Evolutionary conservation across 2,329 filamentous ascomycete genomes (phyloP), one percentile per base, ranked within the genome.

Genomic region (Alternaria metachromatica): DNA sequence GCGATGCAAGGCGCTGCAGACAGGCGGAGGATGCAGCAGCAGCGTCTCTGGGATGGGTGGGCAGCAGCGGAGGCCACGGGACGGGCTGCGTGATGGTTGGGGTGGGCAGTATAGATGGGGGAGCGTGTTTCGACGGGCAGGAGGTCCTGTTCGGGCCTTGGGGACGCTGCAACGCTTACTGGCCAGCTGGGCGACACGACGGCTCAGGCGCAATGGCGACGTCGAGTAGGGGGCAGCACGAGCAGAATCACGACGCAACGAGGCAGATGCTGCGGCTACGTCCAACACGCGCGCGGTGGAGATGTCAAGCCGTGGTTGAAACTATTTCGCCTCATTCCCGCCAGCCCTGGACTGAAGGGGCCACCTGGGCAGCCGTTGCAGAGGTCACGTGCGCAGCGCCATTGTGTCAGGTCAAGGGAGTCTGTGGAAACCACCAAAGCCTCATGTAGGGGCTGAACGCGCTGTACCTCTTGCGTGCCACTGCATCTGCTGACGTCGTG

Each of bases 111-210:
- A 60, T 64, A 61, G 64, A 69, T 67, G 74, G 64, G 55, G 62
- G 62, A 55, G 64, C 49, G 49, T 37, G 70, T 64, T 62, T 70
- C 68, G 66, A 69, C 63, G 71, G 68, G 72, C 67, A 70, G 71
- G 50, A 71, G 50, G 69, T 68, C 45, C 63, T 67, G 58, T 67
- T 68, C 67, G 65, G 74, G 70, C 71, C 72, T 74, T 37, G 49
- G 68, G 68, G 66, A 65, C 68, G 60, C 67, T 71, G 69, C 71
- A 70, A 53, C 67, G 69, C 71, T 75, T 63, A 72, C 66, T 75
- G 73, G 72, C 73, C 67, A 67, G 56, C 23, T 49, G 65, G 51
- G 65, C 67, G 66, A 60, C 54, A 50, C 53, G 63, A 58, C 49
- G 60, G 60, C 60, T 28, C 60, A 63, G 71, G 71, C 72, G 72